phyloP scores from a whole-genome alignment of 1,284 basidiomycete genomes.

The Neonothopanus nambi region DNA sequence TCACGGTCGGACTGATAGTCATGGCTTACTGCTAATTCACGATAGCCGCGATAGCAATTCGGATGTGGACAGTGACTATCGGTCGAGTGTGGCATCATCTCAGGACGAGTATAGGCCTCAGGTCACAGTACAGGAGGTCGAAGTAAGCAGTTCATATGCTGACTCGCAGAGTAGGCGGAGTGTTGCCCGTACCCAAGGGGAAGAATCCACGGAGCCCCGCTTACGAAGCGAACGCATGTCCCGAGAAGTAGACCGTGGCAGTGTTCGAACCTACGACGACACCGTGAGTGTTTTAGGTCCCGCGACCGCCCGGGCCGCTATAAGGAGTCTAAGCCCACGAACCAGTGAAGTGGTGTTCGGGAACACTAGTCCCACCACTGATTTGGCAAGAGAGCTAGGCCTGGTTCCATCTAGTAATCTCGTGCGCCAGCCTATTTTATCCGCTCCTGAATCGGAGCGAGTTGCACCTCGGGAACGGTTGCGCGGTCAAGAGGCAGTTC shows the following conservation, averaged over 20 bases:
- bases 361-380: neutral
- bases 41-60: neutral
- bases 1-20: slow-evolving; percentile 24
- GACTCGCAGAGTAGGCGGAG: neutral
- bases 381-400: neutral
- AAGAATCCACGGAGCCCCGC: neutral
- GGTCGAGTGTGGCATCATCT: slow-evolving; percentile 2
- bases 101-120: slow-evolving; percentile 2
- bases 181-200: no score
- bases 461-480: neutral
- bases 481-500: neutral
- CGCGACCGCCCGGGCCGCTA: slow-evolving; percentile 33
- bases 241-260: slow-evolving; percentile 31
- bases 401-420: neutral
- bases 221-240: neutral
- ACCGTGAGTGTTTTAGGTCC: slow-evolving; percentile 33
- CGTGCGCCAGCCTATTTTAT: neutral
- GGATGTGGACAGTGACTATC: slow-evolving; percentile 2
- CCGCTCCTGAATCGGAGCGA: neutral
- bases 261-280: slow-evolving; percentile 33
- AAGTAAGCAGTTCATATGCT: slow-evolving; percentile 6
- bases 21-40: slow-evolving; percentile 24
- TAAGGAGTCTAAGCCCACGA: slow-evolving; percentile 41
- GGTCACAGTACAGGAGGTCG: slow-evolving; percentile 10
- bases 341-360: slow-evolving; percentile 30